These are phyloP conservation scores for Euphorbia celastroides DNA, from an alignment of 441 rosid species.

Conservation along the genomic window DNA sequence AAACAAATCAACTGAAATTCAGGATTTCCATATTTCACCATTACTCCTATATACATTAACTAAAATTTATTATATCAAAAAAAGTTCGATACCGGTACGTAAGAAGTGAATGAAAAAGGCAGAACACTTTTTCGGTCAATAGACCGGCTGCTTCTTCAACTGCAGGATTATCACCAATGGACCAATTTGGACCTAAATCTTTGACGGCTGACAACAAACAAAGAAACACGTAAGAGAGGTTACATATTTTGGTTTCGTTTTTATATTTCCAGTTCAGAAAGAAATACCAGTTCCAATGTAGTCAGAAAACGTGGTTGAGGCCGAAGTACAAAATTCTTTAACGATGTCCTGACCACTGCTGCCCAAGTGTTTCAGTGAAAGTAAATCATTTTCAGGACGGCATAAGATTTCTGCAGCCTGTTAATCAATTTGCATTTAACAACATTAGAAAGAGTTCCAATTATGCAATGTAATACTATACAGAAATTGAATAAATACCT, in stretches of 20 bases:
- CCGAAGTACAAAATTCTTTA: conserved; percentile 46
- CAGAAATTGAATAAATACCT: conserved; percentile 38
- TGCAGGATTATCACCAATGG: conserved; percentile 26
- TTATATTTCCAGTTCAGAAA: conserved; percentile 15
- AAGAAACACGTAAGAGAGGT: conserved; percentile 4
- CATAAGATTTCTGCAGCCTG: conserved; percentile 81
- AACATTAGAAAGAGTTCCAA: neutral
- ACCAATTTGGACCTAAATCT: conserved; percentile 41
- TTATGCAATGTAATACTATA: neutral
- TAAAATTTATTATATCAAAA: neutral
- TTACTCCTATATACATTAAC: neutral
- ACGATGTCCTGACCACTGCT: conserved; percentile 32
- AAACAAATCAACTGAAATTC: neutral
- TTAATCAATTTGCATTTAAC: conserved; percentile 14
- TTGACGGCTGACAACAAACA: conserved; percentile 3
- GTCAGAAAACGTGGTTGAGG: conserved; percentile 34
- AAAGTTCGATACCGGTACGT: conserved; percentile 52
- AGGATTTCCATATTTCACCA: too few relatives aligned
- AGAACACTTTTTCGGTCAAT: conserved; percentile 43
- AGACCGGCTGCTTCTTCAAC: conserved; percentile 42
- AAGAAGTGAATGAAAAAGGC: conserved; percentile 63
- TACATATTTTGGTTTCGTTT: neutral
- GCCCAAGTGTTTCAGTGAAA: conserved; percentile 40
- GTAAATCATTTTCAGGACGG: conserved; percentile 34
- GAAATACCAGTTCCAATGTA: conserved; percentile 51